phyloP scores from a whole-genome alignment of 371 early-diverging fungal species.

The Actinomortierella wolfii region DNA sequence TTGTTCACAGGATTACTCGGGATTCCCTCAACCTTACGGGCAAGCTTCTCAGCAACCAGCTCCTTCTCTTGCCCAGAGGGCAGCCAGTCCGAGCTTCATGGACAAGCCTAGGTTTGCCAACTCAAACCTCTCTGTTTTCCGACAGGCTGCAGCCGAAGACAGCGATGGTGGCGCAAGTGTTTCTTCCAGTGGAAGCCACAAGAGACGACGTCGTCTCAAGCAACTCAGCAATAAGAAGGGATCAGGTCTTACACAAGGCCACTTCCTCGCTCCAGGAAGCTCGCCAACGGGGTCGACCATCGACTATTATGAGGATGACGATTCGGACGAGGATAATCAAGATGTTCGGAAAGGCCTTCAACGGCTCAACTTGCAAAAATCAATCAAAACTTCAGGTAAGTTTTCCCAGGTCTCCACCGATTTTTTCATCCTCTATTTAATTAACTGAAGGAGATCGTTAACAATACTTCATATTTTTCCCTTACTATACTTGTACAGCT shows the following conservation, averaged over 20 bases:
- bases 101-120: conserved; percentile 41
- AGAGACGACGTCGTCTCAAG: conserved; percentile 44
- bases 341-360: conserved; percentile 42
- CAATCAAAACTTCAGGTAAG: conserved; percentile 34
- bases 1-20: not conserved
- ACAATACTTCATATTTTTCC: not conserved
- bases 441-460: no score
- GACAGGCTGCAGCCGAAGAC: conserved; percentile 42
- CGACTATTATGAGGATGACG: conserved; percentile 36
- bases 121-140: conserved; percentile 35
- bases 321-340: conserved; percentile 30
- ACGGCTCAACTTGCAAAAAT: conserved; percentile 35
- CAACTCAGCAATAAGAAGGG: conserved; percentile 23
- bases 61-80: not conserved
- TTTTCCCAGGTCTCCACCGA: not conserved
- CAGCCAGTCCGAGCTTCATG: conserved; percentile 35
- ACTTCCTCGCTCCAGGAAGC: conserved; percentile 3
- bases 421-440: no score
- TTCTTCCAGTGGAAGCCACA: conserved; percentile 49
- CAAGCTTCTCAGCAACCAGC: conserved; percentile 13
- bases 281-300: conserved; percentile 6
- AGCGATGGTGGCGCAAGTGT: conserved; percentile 50
- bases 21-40: not conserved
- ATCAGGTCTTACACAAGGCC: conserved; percentile 7
- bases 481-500: not conserved